Percentiles rank a stretch among this genome's conserved stretches.
Evolutionary conservation across 257 asterid species (phyloP).

Genomic region (Solanum clarkiae): DNA sequence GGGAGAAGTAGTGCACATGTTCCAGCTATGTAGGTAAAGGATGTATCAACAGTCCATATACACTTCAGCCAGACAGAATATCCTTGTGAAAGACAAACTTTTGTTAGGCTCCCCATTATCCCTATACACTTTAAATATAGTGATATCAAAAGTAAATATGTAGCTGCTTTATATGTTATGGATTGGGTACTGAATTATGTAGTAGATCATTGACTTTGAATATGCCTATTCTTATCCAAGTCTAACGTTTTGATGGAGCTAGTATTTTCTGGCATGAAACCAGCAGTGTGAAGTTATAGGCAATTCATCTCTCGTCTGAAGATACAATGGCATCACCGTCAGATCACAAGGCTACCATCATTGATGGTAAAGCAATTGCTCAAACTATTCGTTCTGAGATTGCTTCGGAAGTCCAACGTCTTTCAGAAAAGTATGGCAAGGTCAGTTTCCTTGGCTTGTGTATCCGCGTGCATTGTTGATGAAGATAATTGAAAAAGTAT

Average conservation of each 20-base stretch:
- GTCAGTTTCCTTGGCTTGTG: conserved; percentile 15
- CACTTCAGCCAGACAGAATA: not conserved
- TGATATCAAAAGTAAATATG: not conserved
- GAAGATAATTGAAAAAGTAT: not conserved
- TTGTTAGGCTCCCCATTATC: not conserved
- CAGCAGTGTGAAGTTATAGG: not conserved
- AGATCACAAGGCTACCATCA: conserved; percentile 52
- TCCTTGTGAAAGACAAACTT: not conserved
- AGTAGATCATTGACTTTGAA: not conserved
- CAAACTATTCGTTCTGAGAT: conserved; percentile 66
- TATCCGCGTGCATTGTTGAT: not conserved
- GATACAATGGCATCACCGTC: conserved; percentile 36
- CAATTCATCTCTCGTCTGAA: not conserved
- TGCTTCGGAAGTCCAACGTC: conserved; percentile 44
- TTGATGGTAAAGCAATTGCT: conserved; percentile 77
- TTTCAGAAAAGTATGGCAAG: conserved; percentile 52
- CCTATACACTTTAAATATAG: not conserved
- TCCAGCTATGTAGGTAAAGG: not conserved
- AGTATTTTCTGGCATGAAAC: not conserved
- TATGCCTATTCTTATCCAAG: not conserved
- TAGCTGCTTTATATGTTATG: not conserved
- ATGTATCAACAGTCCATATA: not conserved
- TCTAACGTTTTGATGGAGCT: not conserved
- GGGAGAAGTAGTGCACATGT: not conserved
- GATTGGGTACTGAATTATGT: not conserved